These are phyloP conservation scores for Pythium utonaiense DNA, from an alignment of 352 stramenopile species.

Conservation along the genomic window DNA sequence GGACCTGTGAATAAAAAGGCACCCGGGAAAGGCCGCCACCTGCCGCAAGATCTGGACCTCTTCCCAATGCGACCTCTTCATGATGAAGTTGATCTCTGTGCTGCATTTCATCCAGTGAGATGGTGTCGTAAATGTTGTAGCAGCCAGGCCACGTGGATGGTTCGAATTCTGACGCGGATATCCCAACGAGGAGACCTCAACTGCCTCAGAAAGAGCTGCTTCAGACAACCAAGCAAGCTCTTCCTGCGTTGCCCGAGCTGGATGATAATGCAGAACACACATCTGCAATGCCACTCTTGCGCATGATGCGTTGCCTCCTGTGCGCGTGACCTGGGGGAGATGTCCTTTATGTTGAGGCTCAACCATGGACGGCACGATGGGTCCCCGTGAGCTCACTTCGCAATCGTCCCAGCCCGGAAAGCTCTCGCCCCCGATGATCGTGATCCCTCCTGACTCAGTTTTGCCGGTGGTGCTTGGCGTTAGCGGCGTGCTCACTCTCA, in stretches of 20 bases:
- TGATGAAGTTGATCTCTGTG: too few relatives aligned
- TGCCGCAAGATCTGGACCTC: background rate
- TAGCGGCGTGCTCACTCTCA: conserved; percentile 8
- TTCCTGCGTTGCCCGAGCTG: background rate
- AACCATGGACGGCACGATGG: too few relatives aligned
- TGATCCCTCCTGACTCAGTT: background rate
- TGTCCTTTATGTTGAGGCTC: too few relatives aligned
- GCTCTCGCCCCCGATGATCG: background rate
- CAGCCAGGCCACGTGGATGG: background rate
- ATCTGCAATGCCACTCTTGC: background rate
- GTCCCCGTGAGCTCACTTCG: background rate
- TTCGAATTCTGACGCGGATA: too few relatives aligned
- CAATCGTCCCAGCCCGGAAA: background rate
- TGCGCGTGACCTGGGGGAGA: background rate
- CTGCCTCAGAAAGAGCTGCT: background rate
- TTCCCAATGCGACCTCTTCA: background rate
- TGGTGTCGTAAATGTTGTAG: background rate
- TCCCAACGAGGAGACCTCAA: too few relatives aligned
- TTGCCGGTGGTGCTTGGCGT: conserved; percentile 1
- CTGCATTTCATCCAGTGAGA: background rate
- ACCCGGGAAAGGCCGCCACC: background rate
- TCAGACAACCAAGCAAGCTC: too few relatives aligned
- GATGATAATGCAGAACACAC: background rate
- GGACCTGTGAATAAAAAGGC: conserved; percentile 1
- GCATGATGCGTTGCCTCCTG: background rate